These are phyloP conservation scores for Penicillium manginii DNA, from an alignment of 495 filamentous ascomycete genomes.

Conservation along the genomic window DNA sequence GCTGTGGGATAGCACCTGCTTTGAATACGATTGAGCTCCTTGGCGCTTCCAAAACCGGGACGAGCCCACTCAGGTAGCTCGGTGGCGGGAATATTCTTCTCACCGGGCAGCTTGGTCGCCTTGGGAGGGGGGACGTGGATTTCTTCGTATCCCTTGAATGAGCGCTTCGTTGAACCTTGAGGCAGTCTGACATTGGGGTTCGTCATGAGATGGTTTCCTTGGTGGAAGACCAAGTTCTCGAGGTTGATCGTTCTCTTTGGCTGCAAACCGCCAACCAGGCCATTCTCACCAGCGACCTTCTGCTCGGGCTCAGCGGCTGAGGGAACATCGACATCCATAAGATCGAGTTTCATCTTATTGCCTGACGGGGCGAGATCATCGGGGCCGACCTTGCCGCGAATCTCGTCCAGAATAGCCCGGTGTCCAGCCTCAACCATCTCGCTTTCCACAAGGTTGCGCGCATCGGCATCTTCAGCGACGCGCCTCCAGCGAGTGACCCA, in stretches of 20 bases:
- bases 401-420: constrained; percentile 82
- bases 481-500: constrained; percentile 91
- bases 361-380: constrained; percentile 59
- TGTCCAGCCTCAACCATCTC: constrained; percentile 91
- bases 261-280: constrained; percentile 81
- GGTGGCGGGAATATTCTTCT: constrained; percentile 77
- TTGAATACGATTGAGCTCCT: constrained; percentile 92
- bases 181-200: constrained; percentile 95
- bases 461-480: constrained; percentile 78
- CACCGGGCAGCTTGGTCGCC: constrained; percentile 75
- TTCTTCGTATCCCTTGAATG: constrained; percentile 97
- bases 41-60: constrained; percentile 76
- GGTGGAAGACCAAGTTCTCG: constrained; percentile 95
- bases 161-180: constrained; percentile 90
- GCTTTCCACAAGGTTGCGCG: constrained; percentile 76
- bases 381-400: constrained; percentile 64
- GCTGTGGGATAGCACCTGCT: constrained; percentile 88
- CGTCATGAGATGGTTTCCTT: constrained; percentile 98
- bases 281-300: constrained; percentile 58
- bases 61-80: constrained; percentile 93
- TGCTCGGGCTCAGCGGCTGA: constrained; percentile 55
- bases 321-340: constrained; percentile 90
- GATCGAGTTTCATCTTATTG: constrained; percentile 81
- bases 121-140: constrained; percentile 95
- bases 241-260: constrained; percentile 87